phyloP scores from a whole-genome alignment of 306 rosid genomes.

The Clitoria ternatea region DNA sequence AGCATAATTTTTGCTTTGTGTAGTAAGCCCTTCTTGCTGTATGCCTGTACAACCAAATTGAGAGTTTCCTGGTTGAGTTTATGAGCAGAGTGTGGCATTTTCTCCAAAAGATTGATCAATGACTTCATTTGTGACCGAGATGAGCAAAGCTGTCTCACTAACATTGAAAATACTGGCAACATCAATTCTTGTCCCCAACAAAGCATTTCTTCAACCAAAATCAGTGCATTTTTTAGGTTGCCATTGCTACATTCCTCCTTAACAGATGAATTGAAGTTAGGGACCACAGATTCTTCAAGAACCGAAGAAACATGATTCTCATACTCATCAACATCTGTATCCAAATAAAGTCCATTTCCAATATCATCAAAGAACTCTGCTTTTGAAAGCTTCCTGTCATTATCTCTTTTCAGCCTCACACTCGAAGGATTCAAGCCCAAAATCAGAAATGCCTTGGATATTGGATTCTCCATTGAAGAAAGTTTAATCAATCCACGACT shows the following conservation, averaged over 20 bases:
- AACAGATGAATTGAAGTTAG: conserved; percentile 47
- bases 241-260: conserved; percentile 41
- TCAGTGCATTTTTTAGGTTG: conserved; percentile 45
- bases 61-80: conserved; percentile 56
- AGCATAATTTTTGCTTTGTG: conserved; percentile 44
- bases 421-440: conserved; percentile 65
- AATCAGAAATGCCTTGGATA: conserved; percentile 62
- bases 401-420: conserved; percentile 80
- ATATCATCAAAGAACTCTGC: conserved; percentile 74
- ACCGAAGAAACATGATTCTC: conserved; percentile 48
- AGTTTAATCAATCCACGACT: conserved; percentile 44
- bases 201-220: conserved; percentile 56
- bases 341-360: conserved; percentile 94
- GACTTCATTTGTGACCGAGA: conserved; percentile 43
- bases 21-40: conserved; percentile 55
- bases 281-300: conserved; percentile 60
- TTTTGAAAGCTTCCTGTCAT: conserved; percentile 44
- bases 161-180: conserved; percentile 37
- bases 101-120: conserved; percentile 41
- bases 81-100: conserved; percentile 39
- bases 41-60: conserved; percentile 61
- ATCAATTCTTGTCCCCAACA: conserved; percentile 80
- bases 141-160: conserved; percentile 51
- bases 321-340: conserved; percentile 65
- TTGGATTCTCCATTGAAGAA: conserved; percentile 45